Conservation (phyloP, 257 asterid genomes). For the Catharanthus roseus region DNA sequence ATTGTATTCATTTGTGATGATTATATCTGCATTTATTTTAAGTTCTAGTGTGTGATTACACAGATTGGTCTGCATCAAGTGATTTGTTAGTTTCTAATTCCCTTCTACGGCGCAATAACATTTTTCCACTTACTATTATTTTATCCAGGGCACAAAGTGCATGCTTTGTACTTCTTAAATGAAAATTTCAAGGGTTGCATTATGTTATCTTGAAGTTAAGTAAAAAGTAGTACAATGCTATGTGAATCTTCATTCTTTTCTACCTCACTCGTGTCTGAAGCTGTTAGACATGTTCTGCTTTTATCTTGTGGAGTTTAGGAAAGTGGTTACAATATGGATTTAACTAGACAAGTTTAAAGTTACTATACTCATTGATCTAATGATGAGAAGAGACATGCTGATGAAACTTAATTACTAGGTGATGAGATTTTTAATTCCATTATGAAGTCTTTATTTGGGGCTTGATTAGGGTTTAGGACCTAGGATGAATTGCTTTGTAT, state of each 20-base stretch:
- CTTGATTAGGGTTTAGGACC: not conserved
- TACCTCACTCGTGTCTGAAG: not conserved
- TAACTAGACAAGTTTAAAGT: not conserved
- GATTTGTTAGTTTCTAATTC: no score
- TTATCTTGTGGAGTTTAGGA: not conserved
- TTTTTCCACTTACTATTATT: no score
- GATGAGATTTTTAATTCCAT: not conserved
- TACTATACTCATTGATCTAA: not conserved
- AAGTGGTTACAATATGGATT: not conserved
- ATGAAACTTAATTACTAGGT: not conserved
- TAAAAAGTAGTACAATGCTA: not conserved
- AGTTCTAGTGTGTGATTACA: no score
- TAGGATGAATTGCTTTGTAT: not conserved
- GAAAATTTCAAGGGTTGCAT: not conserved
- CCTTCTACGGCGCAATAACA: no score
- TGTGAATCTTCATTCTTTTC: not conserved
- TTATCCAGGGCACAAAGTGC: no score
- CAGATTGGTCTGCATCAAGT: no score
- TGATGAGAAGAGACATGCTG: not conserved
- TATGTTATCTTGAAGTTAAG: not conserved
- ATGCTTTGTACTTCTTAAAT: not conserved
- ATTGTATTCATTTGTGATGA: no score
- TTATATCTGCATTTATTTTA: no score
- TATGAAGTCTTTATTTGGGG: no score
- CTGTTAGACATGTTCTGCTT: not conserved